Evolutionary conservation across 78 protist genomes (phyloP), one percentile per base, ranked within the genome.

Genomic region (Polysphondylium violaceum): DNA sequence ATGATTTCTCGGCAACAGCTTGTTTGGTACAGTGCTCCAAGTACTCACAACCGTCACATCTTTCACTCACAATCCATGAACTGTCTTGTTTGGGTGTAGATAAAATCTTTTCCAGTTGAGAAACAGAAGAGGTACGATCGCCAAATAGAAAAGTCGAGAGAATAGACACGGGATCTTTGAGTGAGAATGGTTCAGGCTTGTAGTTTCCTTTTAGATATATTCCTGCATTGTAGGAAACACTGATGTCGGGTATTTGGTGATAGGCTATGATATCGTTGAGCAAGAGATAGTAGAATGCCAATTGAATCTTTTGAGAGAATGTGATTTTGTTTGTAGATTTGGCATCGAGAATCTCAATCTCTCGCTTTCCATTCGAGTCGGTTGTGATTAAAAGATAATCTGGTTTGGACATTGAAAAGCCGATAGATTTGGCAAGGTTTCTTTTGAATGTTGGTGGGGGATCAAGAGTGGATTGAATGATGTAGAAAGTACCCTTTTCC

Each of bases 21-120:
- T 83, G 90, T 21, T 2, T 27, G 2, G 47, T 83, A 27, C 90
- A 83, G 19, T 69, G 64, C 3, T 67, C 58, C 1, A 83, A 43
- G 44, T 51, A 83, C 59, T 83, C 90, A 83, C 90, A 83, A 31
- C 90, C 90, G 25, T 83, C 90, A 43, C 90, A 83, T 69, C 74
- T 69, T 23, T 67, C 78, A 12, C 63, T 83, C 8, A 83, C 51
- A 8, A 50, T 8, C 90, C 90, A 83, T 12, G 27, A 58, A 4
- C 56, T 33, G n/a, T 83, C 67, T 16, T 58, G 51, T 43, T 69
- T 67, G 25, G 81, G 90, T 40, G 11, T 2, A 27, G 71, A 55
- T 6, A 83, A 43, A 12, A 83, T 83, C 12, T 67, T n/a, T 5
- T 69, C 19, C 2, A 83, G n/a, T 40, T 69, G 76, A 4, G 81